These are phyloP conservation scores for Panus rudis DNA, from an alignment of 768 basidiomycete species.

Conservation along the genomic window DNA sequence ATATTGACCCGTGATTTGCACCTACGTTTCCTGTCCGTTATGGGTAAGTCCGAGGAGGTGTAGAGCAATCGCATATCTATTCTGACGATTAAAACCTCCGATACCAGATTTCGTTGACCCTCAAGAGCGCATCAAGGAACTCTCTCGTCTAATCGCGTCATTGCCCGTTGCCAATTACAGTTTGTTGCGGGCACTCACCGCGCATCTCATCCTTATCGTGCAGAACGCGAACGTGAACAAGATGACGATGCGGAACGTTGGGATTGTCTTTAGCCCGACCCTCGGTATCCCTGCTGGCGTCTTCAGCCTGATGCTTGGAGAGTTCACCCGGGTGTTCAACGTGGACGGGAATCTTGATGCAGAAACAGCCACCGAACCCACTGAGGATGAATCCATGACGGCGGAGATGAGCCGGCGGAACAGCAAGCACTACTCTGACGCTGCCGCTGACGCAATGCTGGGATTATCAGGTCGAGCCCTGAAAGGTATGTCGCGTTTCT, in stretches of 20 bases:
- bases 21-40: slow-evolving; percentile 83
- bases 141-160: slow-evolving; percentile 77
- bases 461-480: slow-evolving; percentile 69
- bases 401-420: slow-evolving; percentile 58
- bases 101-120: slow-evolving; percentile 77
- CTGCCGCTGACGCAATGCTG: slow-evolving; percentile 76
- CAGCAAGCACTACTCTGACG: slow-evolving; percentile 76
- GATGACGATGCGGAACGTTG: slow-evolving; percentile 98
- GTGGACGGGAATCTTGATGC: slow-evolving; percentile 45
- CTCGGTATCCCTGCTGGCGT: slow-evolving; percentile 97
- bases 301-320: slow-evolving; percentile 88
- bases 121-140: slow-evolving; percentile 81
- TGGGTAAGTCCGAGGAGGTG: slow-evolving; percentile 53
- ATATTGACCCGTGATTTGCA: slow-evolving; percentile 91
- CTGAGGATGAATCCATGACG: slow-evolving; percentile 10
- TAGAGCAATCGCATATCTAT: slow-evolving; percentile 2
- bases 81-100: not conserved
- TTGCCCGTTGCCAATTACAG: slow-evolving; percentile 92
- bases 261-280: slow-evolving; percentile 97
- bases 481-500: slow-evolving; percentile 40
- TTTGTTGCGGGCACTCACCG: slow-evolving; percentile 86
- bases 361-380: slow-evolving; percentile 10
- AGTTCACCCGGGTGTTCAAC: slow-evolving; percentile 92
- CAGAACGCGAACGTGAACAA: slow-evolving; percentile 88
- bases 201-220: slow-evolving; percentile 92